phyloP scores from a whole-genome alignment of 1,284 basidiomycete species.

The Mixia osmundae region DNA sequence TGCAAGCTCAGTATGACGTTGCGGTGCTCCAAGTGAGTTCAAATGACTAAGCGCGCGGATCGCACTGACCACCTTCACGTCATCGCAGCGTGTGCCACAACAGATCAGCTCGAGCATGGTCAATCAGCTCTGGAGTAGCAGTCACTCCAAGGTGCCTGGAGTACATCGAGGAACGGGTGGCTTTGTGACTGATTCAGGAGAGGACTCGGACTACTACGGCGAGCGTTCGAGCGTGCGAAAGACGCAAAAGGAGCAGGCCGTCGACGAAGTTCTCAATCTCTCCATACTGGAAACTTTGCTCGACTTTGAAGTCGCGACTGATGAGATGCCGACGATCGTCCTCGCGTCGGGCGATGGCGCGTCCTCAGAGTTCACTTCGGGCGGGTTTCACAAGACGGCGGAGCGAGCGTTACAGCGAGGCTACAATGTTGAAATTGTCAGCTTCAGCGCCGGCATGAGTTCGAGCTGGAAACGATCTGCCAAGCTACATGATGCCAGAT shows the following conservation, averaged over 20 bases:
- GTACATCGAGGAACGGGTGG: too few relatives aligned
- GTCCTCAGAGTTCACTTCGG: neutral
- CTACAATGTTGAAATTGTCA: neutral
- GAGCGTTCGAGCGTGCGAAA: too few relatives aligned
- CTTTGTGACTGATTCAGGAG: too few relatives aligned
- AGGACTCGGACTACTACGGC: too few relatives aligned
- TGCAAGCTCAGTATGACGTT: neutral
- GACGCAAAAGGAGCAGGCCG: slow-evolving; percentile 1
- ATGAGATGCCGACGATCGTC: neutral
- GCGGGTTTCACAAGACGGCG: neutral
- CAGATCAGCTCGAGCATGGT: neutral
- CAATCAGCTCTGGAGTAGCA: neutral
- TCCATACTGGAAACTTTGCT: neutral
- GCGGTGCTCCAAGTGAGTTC: neutral
- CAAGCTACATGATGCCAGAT: too few relatives aligned
- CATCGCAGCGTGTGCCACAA: neutral
- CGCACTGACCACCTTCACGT: too few relatives aligned
- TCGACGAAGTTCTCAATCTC: neutral
- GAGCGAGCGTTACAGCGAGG: neutral
- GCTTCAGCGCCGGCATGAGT: neutral
- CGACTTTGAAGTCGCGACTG: neutral
- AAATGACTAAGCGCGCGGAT: too few relatives aligned
- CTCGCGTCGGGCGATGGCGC: slow-evolving; percentile 1
- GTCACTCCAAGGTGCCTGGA: too few relatives aligned
- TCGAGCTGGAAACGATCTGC: neutral